These are phyloP conservation scores for Amanita muscaria DNA, from an alignment of 768 basidiomycete species.

Conservation along the genomic window DNA sequence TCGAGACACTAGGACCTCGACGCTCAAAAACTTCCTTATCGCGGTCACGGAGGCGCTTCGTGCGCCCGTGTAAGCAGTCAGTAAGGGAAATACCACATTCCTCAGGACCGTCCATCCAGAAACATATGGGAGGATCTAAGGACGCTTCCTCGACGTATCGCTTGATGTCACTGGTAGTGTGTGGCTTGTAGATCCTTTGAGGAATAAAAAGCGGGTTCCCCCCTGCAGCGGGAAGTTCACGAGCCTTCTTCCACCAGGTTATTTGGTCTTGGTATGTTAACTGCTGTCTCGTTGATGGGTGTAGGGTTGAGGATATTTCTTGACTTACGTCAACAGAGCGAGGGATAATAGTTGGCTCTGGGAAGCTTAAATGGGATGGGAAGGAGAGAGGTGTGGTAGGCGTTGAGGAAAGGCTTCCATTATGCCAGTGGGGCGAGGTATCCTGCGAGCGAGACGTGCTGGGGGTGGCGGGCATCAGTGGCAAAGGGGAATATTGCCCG, in stretches of 20 bases:
- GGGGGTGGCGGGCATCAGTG: neutral
- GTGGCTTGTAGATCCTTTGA: constrained; percentile 65
- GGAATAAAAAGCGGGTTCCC: constrained; percentile 42
- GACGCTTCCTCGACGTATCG: constrained; percentile 68
- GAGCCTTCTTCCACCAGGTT: neutral
- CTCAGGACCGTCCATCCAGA: constrained; percentile 41
- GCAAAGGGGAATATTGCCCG: neutral
- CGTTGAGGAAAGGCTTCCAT: constrained; percentile 1
- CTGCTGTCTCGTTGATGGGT: neutral
- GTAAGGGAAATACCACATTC: constrained; percentile 54
- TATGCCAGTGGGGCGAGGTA: neutral
- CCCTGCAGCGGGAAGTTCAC: neutral
- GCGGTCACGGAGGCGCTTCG: constrained; percentile 43
- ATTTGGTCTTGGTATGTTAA: constrained; percentile 3
- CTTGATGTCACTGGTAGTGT: constrained; percentile 66
- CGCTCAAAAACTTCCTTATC: constrained; percentile 63
- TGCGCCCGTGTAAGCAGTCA: constrained; percentile 56
- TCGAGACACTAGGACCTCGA: constrained; percentile 73
- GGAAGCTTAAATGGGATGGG: neutral
- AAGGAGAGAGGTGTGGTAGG: constrained; percentile 5
- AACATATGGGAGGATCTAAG: constrained; percentile 57
- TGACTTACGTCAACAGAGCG: neutral
- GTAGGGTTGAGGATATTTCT: neutral
- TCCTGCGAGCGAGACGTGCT: neutral
- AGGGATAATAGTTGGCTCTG: neutral